Percentiles rank a stretch among this genome's conserved stretches.
Evolutionary conservation across 2,329 filamentous ascomycete genomes (phyloP).

Genomic region (Ophiocordyceps camponoti-floridani): DNA sequence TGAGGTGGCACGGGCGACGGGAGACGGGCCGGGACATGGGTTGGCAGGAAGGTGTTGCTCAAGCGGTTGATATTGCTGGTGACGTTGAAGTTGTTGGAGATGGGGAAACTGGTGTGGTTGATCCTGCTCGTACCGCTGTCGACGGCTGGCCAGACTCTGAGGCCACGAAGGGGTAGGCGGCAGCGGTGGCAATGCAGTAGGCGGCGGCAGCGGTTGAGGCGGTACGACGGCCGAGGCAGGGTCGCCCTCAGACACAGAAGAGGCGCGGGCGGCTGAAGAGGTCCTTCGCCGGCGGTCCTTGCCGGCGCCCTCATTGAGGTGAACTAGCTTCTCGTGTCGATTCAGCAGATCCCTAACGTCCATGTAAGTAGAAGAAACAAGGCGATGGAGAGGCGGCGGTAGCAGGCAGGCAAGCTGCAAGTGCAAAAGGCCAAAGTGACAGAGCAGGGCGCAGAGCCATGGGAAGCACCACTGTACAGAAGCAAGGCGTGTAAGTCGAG

Average conservation of each 20-base stretch:
- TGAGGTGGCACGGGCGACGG: constrained; percentile 22
- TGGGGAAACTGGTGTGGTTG: constrained; percentile 4
- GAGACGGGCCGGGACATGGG: constrained; percentile 15
- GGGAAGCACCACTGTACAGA: background rate
- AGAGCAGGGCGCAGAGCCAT: no score
- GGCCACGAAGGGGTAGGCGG: constrained; percentile 16
- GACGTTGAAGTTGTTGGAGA: constrained; percentile 4
- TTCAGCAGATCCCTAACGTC: constrained; percentile 46
- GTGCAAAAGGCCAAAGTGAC: no score
- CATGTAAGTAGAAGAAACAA: constrained; percentile 28
- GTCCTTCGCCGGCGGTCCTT: constrained; percentile 35
- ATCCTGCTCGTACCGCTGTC: constrained; percentile 1
- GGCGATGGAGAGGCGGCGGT: background rate
- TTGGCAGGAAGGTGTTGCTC: constrained; percentile 23
- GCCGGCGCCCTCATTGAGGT: constrained; percentile 36
- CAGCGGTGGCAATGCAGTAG: constrained; percentile 14
- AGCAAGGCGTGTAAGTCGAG: constrained; percentile 1
- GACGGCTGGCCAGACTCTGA: background rate
- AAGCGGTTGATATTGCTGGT: constrained; percentile 6
- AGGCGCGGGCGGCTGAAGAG: constrained; percentile 22
- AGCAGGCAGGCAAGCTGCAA: background rate
- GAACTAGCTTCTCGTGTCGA: constrained; percentile 46
- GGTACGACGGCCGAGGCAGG: background rate
- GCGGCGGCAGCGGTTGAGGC: constrained; percentile 5
- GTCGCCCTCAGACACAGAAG: constrained; percentile 28